A percentile compares a stretch with the other conserved stretches of the same genome.
These are phyloP conservation scores for Saccharomyces hybrid DNA, from an alignment of 1,139 yeast species.

Conservation along the genomic window DNA sequence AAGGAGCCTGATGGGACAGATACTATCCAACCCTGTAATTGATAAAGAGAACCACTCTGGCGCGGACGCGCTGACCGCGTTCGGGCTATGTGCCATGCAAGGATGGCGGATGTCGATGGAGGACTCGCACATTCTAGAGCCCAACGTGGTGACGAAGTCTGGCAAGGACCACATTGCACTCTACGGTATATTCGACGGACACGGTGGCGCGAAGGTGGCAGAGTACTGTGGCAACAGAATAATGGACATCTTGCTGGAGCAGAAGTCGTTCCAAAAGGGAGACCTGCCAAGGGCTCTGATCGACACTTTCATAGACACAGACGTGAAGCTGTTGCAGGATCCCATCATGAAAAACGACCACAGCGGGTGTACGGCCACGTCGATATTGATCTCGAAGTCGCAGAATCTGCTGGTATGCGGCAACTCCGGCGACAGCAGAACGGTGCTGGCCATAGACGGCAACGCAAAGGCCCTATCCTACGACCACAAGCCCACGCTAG, in stretches of 20 bases:
- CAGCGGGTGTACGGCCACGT: slow-evolving; percentile 95
- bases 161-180: slow-evolving; percentile 56
- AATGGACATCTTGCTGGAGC: slow-evolving; percentile 59
- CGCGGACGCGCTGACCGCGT: slow-evolving; percentile 59
- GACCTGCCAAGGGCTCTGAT: slow-evolving; percentile 69
- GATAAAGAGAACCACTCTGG: slow-evolving; percentile 68
- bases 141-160: slow-evolving; percentile 40
- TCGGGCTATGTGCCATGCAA: slow-evolving; percentile 92
- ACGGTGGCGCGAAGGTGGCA: slow-evolving; percentile 93
- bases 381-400: slow-evolving; percentile 51
- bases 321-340: slow-evolving; percentile 70
- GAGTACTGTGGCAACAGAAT: slow-evolving; percentile 76
- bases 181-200: slow-evolving; percentile 95
- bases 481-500: slow-evolving; percentile 94
- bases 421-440: slow-evolving; percentile 95
- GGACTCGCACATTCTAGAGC: slow-evolving; percentile 62
- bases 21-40: slow-evolving; percentile 62
- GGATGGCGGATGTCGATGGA: slow-evolving; percentile 99
- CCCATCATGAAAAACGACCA: slow-evolving; percentile 61
- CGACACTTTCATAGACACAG: slow-evolving; percentile 80
- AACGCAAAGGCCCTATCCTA: slow-evolving; percentile 83
- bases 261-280: slow-evolving; percentile 48
- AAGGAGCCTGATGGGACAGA: slow-evolving; percentile 54
- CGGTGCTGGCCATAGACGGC: slow-evolving; percentile 81
- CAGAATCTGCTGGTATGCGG: slow-evolving; percentile 50